These are phyloP conservation scores for Sphaerulina musiva DNA, from an alignment of 2,329 filamentous ascomycete genomes.

Conservation along the genomic window DNA sequence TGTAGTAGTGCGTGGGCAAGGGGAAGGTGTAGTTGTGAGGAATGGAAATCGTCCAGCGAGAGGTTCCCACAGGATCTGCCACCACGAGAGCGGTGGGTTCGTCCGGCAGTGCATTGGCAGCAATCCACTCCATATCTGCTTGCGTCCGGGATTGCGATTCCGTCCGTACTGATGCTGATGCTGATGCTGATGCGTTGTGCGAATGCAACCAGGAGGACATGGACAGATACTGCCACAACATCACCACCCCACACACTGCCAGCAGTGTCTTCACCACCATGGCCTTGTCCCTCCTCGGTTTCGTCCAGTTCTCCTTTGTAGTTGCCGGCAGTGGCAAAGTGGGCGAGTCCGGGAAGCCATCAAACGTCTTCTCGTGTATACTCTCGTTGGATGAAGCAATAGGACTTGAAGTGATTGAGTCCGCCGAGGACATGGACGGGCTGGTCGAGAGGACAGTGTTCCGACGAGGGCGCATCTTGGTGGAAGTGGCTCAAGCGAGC, in stretches of 20 bases:
- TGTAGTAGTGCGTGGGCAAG: constrained; percentile 58
- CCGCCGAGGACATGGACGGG: constrained; percentile 46
- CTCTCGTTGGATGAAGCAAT: constrained; percentile 59
- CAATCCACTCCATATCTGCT: constrained; percentile 56
- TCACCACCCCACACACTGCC: constrained; percentile 14
- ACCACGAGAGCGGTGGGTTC: constrained; percentile 68
- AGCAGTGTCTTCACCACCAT: constrained; percentile 13
- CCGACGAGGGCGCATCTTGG: constrained; percentile 41
- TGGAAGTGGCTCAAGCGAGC: neutral
- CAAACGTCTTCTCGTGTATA: constrained; percentile 55
- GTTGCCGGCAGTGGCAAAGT: constrained; percentile 23
- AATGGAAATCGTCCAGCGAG: constrained; percentile 77
- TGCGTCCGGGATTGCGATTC: constrained; percentile 28
- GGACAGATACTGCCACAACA: constrained; percentile 17
- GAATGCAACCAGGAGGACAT: constrained; percentile 12
- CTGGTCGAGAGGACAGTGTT: constrained; percentile 45
- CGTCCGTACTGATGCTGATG: neutral
- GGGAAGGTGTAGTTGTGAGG: constrained; percentile 62
- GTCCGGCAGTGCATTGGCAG: constrained; percentile 58
- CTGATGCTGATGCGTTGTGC: neutral
- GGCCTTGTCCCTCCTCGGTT: constrained; percentile 12
- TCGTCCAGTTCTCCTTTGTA: constrained; percentile 18
- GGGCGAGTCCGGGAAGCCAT: constrained; percentile 19
- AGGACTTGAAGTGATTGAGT: constrained; percentile 65
- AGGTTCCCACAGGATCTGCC: constrained; percentile 56